phyloP scores from a whole-genome alignment of 495 filamentous ascomycete genomes.

The Neurospora sp. region DNA sequence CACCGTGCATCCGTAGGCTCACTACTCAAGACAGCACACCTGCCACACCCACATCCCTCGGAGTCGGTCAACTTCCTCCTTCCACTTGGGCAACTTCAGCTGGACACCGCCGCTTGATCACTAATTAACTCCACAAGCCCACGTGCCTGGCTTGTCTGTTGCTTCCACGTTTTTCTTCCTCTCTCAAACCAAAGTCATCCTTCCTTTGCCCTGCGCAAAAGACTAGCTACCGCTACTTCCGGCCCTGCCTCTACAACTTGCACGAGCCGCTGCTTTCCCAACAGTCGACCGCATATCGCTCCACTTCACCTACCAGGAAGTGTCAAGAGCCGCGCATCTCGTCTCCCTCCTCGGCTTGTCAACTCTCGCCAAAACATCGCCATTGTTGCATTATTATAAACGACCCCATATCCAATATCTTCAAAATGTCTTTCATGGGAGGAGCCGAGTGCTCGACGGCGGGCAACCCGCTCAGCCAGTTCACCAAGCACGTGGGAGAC shows the following conservation, averaged over 20 bases:
- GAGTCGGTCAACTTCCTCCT: neutral
- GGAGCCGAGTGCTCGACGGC: conserved; percentile 96
- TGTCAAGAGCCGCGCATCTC: neutral
- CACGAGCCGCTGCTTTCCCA: neutral
- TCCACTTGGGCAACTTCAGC: neutral
- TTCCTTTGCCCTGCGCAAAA: neutral
- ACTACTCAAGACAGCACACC: neutral
- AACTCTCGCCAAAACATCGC: neutral
- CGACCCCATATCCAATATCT: neutral
- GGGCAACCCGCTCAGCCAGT: conserved; percentile 91
- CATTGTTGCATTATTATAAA: neutral
- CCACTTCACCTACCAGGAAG: neutral
- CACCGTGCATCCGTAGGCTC: neutral
- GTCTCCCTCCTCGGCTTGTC: neutral
- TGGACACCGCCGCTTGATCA: neutral
- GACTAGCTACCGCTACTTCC: neutral
- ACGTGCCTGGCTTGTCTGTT: neutral
- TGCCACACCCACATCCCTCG: neutral
- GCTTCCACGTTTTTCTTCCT: neutral
- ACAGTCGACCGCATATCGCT: neutral
- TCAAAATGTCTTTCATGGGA: conserved; percentile 80
- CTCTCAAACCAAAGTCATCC: neutral
- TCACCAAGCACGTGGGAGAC: conserved; percentile 88
- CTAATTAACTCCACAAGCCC: neutral
- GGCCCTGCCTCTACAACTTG: neutral